phyloP scores from a whole-genome alignment of 805 yeast genomes.

The Candida oleophila region DNA sequence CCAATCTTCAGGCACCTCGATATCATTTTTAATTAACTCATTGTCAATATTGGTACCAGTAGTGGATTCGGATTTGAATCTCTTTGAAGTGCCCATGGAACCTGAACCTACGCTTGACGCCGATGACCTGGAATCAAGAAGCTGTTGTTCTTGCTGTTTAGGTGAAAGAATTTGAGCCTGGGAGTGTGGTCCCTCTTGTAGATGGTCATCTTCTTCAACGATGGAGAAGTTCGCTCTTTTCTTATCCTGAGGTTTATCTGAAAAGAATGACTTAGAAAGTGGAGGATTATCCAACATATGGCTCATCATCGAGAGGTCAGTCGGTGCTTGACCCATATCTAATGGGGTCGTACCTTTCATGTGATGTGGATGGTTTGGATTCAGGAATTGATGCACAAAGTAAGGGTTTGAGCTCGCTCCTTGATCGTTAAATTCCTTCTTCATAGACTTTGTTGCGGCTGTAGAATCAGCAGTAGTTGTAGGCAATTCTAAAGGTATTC shows the following conservation, averaged over 20 bases:
- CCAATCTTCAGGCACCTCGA: constrained; percentile 52
- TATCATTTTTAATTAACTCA: too few species aligned
- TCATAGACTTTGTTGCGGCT: background rate
- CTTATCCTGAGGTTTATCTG: background rate
- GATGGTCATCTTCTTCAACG: background rate
- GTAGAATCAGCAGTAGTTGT: background rate
- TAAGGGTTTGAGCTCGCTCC: background rate
- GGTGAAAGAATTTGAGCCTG: background rate
- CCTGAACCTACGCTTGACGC: background rate
- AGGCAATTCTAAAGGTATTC: background rate
- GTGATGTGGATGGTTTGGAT: constrained; percentile 40
- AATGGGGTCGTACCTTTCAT: constrained; percentile 41
- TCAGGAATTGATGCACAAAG: constrained; percentile 25
- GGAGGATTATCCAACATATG: constrained; percentile 6
- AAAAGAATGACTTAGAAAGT: background rate
- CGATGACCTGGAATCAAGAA: background rate
- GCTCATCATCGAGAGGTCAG: constrained; percentile 12
- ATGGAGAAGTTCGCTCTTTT: background rate
- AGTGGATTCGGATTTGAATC: background rate
- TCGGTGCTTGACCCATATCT: constrained; percentile 26
- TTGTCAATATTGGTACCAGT: background rate
- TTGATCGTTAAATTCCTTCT: background rate
- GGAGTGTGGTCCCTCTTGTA: background rate
- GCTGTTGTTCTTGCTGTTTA: background rate
- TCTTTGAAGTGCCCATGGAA: background rate